Evolutionary conservation across 139 green algal species (phyloP).

Genomic region (Diplosphaera chodatii): DNA sequence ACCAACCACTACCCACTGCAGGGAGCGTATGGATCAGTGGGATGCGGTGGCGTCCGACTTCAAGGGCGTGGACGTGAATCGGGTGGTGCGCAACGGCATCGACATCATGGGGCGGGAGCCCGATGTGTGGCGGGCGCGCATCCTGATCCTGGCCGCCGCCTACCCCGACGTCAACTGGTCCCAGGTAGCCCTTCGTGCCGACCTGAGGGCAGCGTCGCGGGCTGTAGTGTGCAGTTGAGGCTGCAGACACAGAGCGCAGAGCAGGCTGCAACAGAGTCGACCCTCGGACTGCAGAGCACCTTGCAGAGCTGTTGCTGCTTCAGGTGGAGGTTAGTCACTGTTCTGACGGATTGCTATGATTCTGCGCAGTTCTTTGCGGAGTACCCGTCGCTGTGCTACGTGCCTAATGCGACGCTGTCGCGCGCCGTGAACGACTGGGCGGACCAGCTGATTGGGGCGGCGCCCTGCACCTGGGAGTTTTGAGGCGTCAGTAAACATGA

Average conservation of each 20-base stretch:
- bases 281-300: no score
- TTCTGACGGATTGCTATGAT: not conserved
- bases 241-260: no score
- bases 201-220: no score
- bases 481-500: not conserved
- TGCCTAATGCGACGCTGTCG: not conserved
- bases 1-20: no score
- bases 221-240: no score
- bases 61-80: not conserved
- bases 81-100: not conserved
- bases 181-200: not conserved
- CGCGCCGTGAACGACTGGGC: not conserved
- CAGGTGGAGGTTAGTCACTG: no score
- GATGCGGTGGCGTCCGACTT: not conserved
- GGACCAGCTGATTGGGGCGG: not conserved
- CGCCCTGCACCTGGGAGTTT: not conserved
- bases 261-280: no score
- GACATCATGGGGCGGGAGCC: slow-evolving; percentile 1
- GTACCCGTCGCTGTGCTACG: not conserved
- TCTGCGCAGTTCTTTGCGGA: not conserved
- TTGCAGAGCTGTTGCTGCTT: no score
- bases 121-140: not conserved
- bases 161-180: not conserved
- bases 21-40: not conserved
- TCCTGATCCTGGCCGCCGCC: not conserved